Base-by-base conservation (phyloP, 2,329 filamentous ascomycete genomes). In the Diaporthe citriasiana region DNA sequence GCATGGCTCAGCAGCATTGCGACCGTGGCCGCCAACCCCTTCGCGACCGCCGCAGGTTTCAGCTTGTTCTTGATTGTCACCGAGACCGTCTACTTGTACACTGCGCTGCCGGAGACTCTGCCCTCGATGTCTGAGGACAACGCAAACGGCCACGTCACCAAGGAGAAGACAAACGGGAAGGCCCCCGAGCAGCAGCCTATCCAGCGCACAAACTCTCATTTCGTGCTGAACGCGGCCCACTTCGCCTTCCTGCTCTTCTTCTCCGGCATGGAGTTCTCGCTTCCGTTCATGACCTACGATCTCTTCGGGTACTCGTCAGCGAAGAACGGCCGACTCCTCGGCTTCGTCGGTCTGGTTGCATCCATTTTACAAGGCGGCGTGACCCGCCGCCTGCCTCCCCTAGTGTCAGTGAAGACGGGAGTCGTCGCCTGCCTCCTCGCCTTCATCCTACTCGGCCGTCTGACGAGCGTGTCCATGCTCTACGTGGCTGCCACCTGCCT, bases 261-360 rank as follows among this genome's bases (percentile, higher is more conserved):
- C 85, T 98, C 95, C 2, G 97, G 97, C 75, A 96, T 76, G 93
- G 97, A 99, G 82, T 98, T 98, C 83, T 98, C 95, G 0, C 89
- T 99, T 4, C 95, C 97, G 0, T 99, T 99, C 82, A 95, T 99
- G 91, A 98, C 96, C 0, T 97, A 97, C 79, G 96, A 98, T 70
- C 90, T 99, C 57, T 98, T 98, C 82, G 89, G 90, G 12, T 97
- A 97, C 81, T 90, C 88, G 15, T 93, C 95, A 0, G 90, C 91
- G 56, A 90, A 94, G 70, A 97, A 97, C 77, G 97, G 97, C 22
- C 91, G 92, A 15, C 88, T 99, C 2, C 91, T 99, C 2, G 96
- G 97, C 8, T 97, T 94, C 83, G 94, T 99, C 79, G 97, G 97
- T 0, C 90, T 99, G 4, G 89, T 98, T 9, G 95, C 97, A 12